phyloP scores from a whole-genome alignment of 2,329 filamentous ascomycete genomes.

The Pseudogymnoascus sp. region DNA sequence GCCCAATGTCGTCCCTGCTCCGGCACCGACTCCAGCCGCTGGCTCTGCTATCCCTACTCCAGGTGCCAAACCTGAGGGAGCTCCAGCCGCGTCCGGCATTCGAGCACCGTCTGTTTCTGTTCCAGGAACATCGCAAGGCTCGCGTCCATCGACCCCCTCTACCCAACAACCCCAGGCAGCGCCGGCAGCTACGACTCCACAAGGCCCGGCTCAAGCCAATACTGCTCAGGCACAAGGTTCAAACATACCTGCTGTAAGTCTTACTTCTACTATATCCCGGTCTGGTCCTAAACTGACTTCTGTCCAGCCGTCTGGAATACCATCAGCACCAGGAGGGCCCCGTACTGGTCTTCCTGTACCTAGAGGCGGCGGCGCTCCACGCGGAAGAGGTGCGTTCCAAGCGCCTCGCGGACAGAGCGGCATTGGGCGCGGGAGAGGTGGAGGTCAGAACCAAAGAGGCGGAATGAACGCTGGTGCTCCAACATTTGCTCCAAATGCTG shows the following conservation, averaged over 20 bases:
- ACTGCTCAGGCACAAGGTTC: background rate
- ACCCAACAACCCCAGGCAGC: background rate
- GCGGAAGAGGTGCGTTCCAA: slow-evolving; percentile 12
- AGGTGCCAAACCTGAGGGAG: slow-evolving; percentile 12
- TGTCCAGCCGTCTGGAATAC: slow-evolving; percentile 5
- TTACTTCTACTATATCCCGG: background rate
- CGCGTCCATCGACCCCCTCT: background rate
- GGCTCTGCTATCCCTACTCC: slow-evolving; percentile 11
- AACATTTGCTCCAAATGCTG: slow-evolving; percentile 26
- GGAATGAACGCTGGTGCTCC: slow-evolving; percentile 30
- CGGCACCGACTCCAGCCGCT: slow-evolving; percentile 15
- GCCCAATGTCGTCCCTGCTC: slow-evolving; percentile 17
- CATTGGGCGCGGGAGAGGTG: slow-evolving; percentile 18
- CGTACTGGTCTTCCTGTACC: slow-evolving; percentile 15
- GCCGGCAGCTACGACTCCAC: background rate
- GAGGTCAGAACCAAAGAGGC: slow-evolving; percentile 22
- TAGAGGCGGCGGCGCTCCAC: background rate
- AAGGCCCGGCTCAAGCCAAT: slow-evolving; percentile 4
- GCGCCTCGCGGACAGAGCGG: slow-evolving; percentile 16
- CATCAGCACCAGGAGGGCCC: background rate
- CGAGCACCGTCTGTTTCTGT: slow-evolving; percentile 10
- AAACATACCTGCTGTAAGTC: slow-evolving; percentile 11
- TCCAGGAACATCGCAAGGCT: background rate
- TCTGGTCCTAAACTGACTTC: background rate
- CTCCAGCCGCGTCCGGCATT: background rate